Evolutionary conservation across 495 filamentous ascomycete genomes (phyloP), one percentile per base, ranked within the genome.

Genomic region (Penicillium pancosmium): DNA sequence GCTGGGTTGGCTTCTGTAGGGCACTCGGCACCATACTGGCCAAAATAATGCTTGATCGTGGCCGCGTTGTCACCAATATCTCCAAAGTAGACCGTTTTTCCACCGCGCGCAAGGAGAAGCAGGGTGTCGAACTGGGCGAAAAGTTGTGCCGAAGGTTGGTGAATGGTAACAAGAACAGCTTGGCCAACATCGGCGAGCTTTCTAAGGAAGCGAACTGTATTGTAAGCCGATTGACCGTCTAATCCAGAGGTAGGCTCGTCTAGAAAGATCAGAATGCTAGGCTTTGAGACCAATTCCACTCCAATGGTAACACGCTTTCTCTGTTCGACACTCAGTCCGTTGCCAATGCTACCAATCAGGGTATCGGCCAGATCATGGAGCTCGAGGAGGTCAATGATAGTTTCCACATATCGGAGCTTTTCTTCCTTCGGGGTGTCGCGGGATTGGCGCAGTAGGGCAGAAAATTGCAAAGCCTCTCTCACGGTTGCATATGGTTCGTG

Each of bases 161-260:
- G 88, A 34, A 93, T 91, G 0, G 89, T 93, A 54, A 86, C 87
- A 3, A 87, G 62, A 18, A 92, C 84, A 6, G 87, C 86, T 66
- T 91, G 88, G 10, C 90, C 86, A 18, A 80, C 79, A 55, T 84
- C 79, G 3, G 87, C 84, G 7, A 90, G 75, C 56, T 89, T 89
- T 4, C 84, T 71, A 25, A 90, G 70, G 62, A 90, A 86, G 16
- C 83, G 74, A 21, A 87, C 78, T 16, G 88, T 87, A 58, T 85
- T 85, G 63, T 80, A 88, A 19, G 88, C 85, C 6, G 85, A 81
- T 48, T 82, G 79, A 3, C 78, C 80, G 60, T 90, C 87, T 9
- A 90, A 80, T 52, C 86, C 87, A 9, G 84, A 89, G 2, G 89
- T 92, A 6, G 90, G 90, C 61, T 92, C 89, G 64, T 92, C 89